Base-by-base conservation (phyloP, 257 asterid genomes). In the Osmanthus fragrans region DNA sequence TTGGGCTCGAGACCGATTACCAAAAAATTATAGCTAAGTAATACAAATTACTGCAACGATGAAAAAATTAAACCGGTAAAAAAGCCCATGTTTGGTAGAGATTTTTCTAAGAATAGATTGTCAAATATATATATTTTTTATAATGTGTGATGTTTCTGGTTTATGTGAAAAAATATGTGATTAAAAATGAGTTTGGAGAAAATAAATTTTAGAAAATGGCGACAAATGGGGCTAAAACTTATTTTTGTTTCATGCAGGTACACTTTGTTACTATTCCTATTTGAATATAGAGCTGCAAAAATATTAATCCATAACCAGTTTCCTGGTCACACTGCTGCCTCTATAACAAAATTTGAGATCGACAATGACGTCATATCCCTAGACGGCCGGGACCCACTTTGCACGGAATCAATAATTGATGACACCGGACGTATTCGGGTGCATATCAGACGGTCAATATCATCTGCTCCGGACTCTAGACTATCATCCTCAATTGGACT, bases 321-420 rank as follows among this genome's bases (percentile, higher is more conserved):
- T 77, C 97, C 95, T 21, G 97, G 95, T 51, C 63, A 73, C 23
- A 71, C 82, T n/a, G 97, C 97, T 30, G 88, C 91, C 42, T 82
- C 92, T 64, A 86, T 91, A 58, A 85, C 93, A 51, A 81, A 76
- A 39, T 84, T 91, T 70, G 85, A 83, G 30, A 80, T 91, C n/a
- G 97, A 91, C 82, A 86, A 83, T 4, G 95, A 89, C 72, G 85
- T 91, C 80, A 85, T 89, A 70, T 91, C 97, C 36, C 90, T 91
- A 6, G 97, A 91, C 76, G 95, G 97, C 0, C 86, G 95, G 78
- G 87, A 80, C 83, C 94, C 91, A 5, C 97, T 91, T 19, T 84
- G 88, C 85, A 89, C 96, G 16, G 92, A 91, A 54, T 89, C 97
- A 3, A 90, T 86, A 47, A 74, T 88, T 47, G 88, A 89, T 82